Conservation (phyloP, 257 asterid species). For the Fraxinus anomala region DNA sequence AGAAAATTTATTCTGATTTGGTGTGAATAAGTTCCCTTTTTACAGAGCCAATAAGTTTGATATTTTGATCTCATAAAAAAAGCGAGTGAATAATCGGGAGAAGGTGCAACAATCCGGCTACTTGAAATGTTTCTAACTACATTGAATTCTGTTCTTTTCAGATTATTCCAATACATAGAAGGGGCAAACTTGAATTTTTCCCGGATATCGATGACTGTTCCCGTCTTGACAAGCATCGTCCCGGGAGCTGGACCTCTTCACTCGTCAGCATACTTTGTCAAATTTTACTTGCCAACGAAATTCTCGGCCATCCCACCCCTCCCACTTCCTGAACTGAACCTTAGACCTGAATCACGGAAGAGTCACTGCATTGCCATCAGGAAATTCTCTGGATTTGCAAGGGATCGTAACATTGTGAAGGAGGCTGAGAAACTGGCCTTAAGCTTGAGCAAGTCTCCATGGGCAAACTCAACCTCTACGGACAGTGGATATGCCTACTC, state of each 20-base stretch:
- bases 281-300: slow-evolving; percentile 54
- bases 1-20: too few relatives aligned
- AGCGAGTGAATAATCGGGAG: not conserved
- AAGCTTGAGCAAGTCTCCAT: slow-evolving; percentile 65
- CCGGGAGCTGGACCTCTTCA: slow-evolving; percentile 87
- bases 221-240: slow-evolving; percentile 78
- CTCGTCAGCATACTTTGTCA: slow-evolving; percentile 70
- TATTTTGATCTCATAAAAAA: not conserved
- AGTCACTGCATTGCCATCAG: slow-evolving; percentile 77
- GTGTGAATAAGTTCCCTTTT: too few relatives aligned
- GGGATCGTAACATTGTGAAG: slow-evolving; percentile 71
- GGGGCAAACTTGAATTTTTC: slow-evolving; percentile 84
- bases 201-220: slow-evolving; percentile 64
- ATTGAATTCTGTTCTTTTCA: slow-evolving; percentile 25
- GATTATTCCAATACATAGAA: slow-evolving; percentile 74
- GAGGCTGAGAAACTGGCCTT: slow-evolving; percentile 75
- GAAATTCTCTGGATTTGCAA: slow-evolving; percentile 76
- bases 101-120: not conserved
- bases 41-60: not conserved
- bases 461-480: slow-evolving; percentile 62
- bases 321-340: slow-evolving; percentile 78
- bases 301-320: slow-evolving; percentile 68
- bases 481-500: slow-evolving; percentile 63
- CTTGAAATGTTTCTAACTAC: not conserved
- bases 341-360: slow-evolving; percentile 52